phyloP scores from a whole-genome alignment of 257 asterid species.

The Paraleonurus japonicus region DNA sequence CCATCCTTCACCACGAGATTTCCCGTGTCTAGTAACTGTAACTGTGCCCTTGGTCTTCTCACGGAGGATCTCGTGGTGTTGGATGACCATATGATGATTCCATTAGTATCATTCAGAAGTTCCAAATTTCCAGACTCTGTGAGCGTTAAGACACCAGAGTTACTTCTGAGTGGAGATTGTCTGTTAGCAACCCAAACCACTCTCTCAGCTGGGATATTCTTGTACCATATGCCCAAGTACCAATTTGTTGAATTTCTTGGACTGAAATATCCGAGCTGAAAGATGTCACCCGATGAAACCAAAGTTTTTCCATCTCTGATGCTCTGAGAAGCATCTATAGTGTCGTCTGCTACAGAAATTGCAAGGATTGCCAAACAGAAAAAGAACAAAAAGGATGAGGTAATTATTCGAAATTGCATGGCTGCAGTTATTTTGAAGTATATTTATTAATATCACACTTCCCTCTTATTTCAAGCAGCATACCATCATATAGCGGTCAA shows the following conservation, averaged over 20 bases:
- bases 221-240: background rate
- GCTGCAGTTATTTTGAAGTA: background rate
- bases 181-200: slow-evolving; percentile 5
- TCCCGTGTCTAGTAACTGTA: background rate
- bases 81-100: background rate
- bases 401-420: background rate
- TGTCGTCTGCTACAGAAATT: background rate
- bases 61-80: background rate
- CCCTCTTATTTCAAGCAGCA: background rate
- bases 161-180: background rate
- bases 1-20: slow-evolving; percentile 22
- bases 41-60: background rate
- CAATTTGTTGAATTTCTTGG: background rate
- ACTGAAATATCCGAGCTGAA: background rate
- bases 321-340: background rate
- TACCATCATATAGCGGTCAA: background rate
- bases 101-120: background rate
- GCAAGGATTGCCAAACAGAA: background rate
- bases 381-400: background rate
- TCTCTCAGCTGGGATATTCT: background rate
- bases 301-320: background rate
- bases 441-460: background rate
- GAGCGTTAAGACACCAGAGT: background rate
- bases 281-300: background rate
- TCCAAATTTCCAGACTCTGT: background rate